These are phyloP conservation scores for Alternaria postmessia DNA, from an alignment of 2,329 filamentous ascomycete species.

Conservation along the genomic window DNA sequence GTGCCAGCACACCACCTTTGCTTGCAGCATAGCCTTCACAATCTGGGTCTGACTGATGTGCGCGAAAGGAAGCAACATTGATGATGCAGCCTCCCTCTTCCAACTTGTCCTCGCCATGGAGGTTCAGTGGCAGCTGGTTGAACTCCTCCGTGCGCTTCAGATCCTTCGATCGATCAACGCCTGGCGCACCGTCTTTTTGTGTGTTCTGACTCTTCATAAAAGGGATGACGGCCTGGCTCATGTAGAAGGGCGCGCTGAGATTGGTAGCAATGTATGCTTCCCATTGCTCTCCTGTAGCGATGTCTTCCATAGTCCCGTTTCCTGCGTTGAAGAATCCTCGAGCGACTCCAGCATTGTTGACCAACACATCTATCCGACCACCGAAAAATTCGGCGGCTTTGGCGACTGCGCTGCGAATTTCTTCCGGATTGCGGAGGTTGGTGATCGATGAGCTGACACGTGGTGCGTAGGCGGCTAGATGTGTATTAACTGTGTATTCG, in stretches of 20 bases:
- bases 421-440: conserved; percentile 49
- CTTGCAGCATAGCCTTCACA: conserved; percentile 60
- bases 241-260: conserved; percentile 32
- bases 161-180: conserved; percentile 26
- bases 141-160: conserved; percentile 33
- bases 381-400: conserved; percentile 50
- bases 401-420: conserved; percentile 44
- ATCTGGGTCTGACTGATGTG: conserved; percentile 58
- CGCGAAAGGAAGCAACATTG: conserved; percentile 60
- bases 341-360: conserved; percentile 43
- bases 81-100: conserved; percentile 47
- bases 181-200: conserved; percentile 19
- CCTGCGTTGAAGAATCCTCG: conserved; percentile 34
- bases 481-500: conserved; percentile 28
- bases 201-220: conserved; percentile 32
- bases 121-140: conserved; percentile 24
- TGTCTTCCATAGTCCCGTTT: conserved; percentile 35
- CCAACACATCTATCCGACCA: conserved; percentile 37
- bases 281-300: conserved; percentile 33
- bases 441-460: conserved; percentile 37
- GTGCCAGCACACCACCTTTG: conserved; percentile 59
- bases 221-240: conserved; percentile 33
- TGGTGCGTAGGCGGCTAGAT: conserved; percentile 46
- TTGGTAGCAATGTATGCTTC: conserved; percentile 34
- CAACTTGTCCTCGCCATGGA: conserved; percentile 32